phyloP scores from a whole-genome alignment of 352 stramenopile genomes.

The Globisporangium lucens region DNA sequence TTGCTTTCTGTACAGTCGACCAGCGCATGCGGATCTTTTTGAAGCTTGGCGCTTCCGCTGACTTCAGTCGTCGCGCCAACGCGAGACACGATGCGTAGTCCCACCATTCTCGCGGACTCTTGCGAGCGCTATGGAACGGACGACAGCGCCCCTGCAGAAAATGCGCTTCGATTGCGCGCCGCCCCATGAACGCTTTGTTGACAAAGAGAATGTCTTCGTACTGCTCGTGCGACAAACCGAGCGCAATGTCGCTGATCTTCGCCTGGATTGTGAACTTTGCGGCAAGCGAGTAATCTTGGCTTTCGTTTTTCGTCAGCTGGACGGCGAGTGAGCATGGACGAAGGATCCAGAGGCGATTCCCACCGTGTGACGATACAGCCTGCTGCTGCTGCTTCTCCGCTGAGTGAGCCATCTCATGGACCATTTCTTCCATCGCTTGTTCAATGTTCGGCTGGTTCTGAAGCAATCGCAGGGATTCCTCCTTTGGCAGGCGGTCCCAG shows the following conservation, averaged over 20 bases:
- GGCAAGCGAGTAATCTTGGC: conserved; percentile 50
- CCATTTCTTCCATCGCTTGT: conserved; percentile 48
- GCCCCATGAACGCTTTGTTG: conserved; percentile 56
- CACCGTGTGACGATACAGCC: neutral
- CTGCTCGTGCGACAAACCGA: conserved; percentile 64
- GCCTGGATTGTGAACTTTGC: conserved; percentile 70
- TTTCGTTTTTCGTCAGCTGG: conserved; percentile 82
- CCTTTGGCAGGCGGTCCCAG: conserved; percentile 53
- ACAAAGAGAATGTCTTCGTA: conserved; percentile 83
- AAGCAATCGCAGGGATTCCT: conserved; percentile 24
- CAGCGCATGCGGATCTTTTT: conserved; percentile 34
- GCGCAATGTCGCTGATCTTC: conserved; percentile 41
- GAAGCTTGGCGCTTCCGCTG: neutral
- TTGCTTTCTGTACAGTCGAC: conserved; percentile 51
- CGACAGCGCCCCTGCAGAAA: conserved; percentile 57
- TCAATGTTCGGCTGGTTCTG: conserved; percentile 36
- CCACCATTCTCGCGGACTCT: conserved; percentile 66
- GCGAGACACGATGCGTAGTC: conserved; percentile 60
- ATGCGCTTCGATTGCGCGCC: conserved; percentile 59
- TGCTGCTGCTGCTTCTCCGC: conserved; percentile 9
- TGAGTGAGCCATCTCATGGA: conserved; percentile 26
- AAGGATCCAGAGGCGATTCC: conserved; percentile 42
- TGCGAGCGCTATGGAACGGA: conserved; percentile 43
- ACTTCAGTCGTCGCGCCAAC: conserved; percentile 30
- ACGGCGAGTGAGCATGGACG: conserved; percentile 49